Percentiles rank a stretch among this genome's conserved stretches.
Evolutionary conservation across 768 basidiomycete species (phyloP).

Genomic region (Leccinellum luteum): DNA sequence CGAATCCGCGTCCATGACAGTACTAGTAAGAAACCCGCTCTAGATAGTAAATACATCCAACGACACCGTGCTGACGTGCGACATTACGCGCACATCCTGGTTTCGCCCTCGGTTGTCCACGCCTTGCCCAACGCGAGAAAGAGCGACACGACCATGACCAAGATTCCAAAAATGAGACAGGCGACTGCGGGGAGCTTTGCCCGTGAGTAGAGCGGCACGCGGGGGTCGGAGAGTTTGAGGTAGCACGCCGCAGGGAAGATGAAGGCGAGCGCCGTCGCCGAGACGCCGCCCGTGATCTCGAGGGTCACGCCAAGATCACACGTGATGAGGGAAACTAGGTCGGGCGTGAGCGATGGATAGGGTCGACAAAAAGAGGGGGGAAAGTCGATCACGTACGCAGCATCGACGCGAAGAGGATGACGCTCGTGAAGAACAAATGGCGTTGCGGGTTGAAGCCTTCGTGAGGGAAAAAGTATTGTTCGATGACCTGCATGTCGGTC

Average conservation of each 20-base stretch:
- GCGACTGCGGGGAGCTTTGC: conserved; percentile 70
- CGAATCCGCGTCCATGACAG: conserved; percentile 1
- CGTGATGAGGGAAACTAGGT: conserved; percentile 81
- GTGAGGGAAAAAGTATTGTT: conserved; percentile 93
- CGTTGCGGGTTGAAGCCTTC: conserved; percentile 78
- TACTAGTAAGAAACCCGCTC: background rate
- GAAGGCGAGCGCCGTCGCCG: conserved; percentile 88
- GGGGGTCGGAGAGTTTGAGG: conserved; percentile 62
- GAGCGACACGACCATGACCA: conserved; percentile 78
- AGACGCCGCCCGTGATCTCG: conserved; percentile 97
- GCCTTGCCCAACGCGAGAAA: conserved; percentile 74
- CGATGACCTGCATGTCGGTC: conserved; percentile 64
- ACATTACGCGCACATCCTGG: conserved; percentile 65
- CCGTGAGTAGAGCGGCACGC: conserved; percentile 62
- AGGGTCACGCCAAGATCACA: conserved; percentile 98
- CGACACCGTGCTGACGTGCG: background rate
- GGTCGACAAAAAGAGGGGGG: background rate
- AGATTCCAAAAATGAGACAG: conserved; percentile 70
- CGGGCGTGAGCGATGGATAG: background rate
- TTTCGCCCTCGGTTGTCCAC: conserved; percentile 69
- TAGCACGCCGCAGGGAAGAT: conserved; percentile 91
- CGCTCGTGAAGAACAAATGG: conserved; percentile 88
- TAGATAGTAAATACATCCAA: conserved; percentile 23
- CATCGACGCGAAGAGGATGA: conserved; percentile 80
- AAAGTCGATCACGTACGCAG: conserved; percentile 49